Conservation (phyloP, 805 yeast genomes). For the Wickerhamiella australiensis region DNA sequence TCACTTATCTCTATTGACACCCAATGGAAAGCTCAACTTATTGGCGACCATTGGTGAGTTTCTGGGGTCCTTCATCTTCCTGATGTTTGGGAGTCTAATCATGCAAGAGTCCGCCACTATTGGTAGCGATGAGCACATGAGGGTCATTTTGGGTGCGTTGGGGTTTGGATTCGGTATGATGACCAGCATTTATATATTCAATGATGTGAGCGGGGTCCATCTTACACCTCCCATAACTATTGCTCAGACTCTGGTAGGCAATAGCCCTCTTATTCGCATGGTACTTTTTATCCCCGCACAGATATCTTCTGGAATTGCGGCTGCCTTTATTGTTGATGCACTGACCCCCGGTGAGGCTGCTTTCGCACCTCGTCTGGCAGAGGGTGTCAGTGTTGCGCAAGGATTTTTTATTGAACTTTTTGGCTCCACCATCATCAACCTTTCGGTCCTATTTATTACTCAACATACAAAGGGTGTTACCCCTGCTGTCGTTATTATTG, state of each 20-base stretch:
- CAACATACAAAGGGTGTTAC: constrained; percentile 72
- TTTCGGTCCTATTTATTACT: constrained; percentile 70
- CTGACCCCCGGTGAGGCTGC: constrained; percentile 37
- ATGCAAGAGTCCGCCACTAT: constrained; percentile 62
- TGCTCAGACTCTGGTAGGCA: constrained; percentile 56
- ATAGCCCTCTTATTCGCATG: constrained; percentile 62
- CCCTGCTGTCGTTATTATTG: constrained; percentile 44
- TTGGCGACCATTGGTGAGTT: constrained; percentile 38
- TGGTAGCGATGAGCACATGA: constrained; percentile 35
- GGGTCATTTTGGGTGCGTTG: constrained; percentile 64
- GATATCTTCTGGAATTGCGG: constrained; percentile 77
- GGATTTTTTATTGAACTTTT: constrained; percentile 76
- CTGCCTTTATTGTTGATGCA: constrained; percentile 32
- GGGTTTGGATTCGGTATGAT: constrained; percentile 82
- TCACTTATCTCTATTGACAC: constrained; percentile 1
- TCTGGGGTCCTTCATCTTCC: constrained; percentile 72
- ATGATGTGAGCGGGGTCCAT: constrained; percentile 77
- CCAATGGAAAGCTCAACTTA: constrained; percentile 6
- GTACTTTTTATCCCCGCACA: constrained; percentile 53
- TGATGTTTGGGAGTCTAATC: constrained; percentile 70
- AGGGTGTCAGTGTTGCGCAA: constrained; percentile 57
- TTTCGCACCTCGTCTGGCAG: constrained; percentile 51
- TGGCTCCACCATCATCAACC: constrained; percentile 59
- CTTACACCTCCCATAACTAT: constrained; percentile 82
- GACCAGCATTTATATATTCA: constrained; percentile 57